Conservation (phyloP, 2,329 filamentous ascomycete genomes). For the Fusarium brevicatenulatum region DNA sequence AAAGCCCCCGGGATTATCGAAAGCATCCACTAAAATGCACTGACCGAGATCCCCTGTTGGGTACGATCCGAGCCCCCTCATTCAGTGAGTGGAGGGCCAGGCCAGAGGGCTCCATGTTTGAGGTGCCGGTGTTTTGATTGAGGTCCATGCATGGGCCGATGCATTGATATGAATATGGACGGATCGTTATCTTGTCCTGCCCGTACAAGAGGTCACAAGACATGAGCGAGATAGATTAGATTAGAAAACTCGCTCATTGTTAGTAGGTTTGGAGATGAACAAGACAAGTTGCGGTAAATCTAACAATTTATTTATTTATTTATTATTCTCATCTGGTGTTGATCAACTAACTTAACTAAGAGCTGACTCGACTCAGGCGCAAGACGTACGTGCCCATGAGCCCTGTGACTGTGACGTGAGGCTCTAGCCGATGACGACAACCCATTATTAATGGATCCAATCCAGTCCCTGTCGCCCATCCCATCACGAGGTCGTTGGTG, state of each 20-base stretch:
- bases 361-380: slow-evolving; percentile 14
- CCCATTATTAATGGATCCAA: slow-evolving; percentile 30
- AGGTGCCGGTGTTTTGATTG: slow-evolving; percentile 9
- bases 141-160: background rate
- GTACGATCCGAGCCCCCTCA: slow-evolving; percentile 22
- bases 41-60: slow-evolving; percentile 21
- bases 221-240: background rate
- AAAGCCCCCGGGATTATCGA: slow-evolving; percentile 12
- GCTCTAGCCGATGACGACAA: slow-evolving; percentile 45
- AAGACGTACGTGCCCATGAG: slow-evolving; percentile 9
- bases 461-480: slow-evolving; percentile 38
- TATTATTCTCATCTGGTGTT: background rate
- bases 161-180: slow-evolving; percentile 8
- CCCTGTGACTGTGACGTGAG: slow-evolving; percentile 38
- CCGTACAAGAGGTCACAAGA: slow-evolving; percentile 7
- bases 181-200: slow-evolving; percentile 17
- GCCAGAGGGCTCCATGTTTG: slow-evolving; percentile 1
- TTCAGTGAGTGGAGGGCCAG: background rate
- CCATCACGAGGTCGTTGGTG: slow-evolving; percentile 44
- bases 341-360: background rate
- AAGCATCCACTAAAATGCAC: slow-evolving; percentile 18
- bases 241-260: background rate
- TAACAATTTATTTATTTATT: background rate
- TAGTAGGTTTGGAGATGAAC: background rate
- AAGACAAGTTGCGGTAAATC: slow-evolving; percentile 14